These are phyloP conservation scores for Corrigiola litoralis DNA, from an alignment of 179 eudicot genomes.

Conservation along the genomic window DNA sequence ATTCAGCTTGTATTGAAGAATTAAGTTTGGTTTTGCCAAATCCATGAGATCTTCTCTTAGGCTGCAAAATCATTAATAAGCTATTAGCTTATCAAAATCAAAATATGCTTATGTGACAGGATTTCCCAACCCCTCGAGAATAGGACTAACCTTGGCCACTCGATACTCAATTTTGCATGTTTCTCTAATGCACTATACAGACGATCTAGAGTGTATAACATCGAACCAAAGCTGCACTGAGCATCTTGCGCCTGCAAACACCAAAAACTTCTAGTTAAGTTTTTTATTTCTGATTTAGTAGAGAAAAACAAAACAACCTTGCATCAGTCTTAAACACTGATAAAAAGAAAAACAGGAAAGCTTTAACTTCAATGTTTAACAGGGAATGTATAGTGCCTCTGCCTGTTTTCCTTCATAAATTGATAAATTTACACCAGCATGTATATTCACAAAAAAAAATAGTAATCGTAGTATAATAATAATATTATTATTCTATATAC, in stretches of 20 bases:
- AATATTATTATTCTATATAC: too few species aligned
- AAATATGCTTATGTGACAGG: background rate
- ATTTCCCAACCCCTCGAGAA: background rate
- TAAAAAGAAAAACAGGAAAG: background rate
- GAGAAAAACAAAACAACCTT: background rate
- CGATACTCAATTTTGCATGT: conserved; percentile 80
- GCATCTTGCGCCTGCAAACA: conserved; percentile 70
- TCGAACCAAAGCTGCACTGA: conserved; percentile 70
- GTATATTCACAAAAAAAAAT: too few species aligned
- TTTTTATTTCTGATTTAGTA: background rate
- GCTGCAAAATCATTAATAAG: conserved; percentile 32
- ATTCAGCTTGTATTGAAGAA: conserved; percentile 56
- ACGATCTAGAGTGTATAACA: conserved; percentile 71
- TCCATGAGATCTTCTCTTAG: conserved; percentile 78
- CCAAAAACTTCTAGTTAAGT: background rate
- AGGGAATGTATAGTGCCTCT: too few species aligned
- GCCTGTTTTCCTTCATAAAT: too few species aligned
- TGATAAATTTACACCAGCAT: too few species aligned
- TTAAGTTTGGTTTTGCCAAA: conserved; percentile 69
- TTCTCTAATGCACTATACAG: conserved; percentile 72
- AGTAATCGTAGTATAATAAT: too few species aligned
- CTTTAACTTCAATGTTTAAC: too few species aligned
- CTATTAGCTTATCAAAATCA: background rate
- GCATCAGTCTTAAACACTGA: background rate
- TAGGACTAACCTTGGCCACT: conserved; percentile 81